phyloP scores from a whole-genome alignment of 192 early-diverging fungal species.

The Haplosporangium gracile region DNA sequence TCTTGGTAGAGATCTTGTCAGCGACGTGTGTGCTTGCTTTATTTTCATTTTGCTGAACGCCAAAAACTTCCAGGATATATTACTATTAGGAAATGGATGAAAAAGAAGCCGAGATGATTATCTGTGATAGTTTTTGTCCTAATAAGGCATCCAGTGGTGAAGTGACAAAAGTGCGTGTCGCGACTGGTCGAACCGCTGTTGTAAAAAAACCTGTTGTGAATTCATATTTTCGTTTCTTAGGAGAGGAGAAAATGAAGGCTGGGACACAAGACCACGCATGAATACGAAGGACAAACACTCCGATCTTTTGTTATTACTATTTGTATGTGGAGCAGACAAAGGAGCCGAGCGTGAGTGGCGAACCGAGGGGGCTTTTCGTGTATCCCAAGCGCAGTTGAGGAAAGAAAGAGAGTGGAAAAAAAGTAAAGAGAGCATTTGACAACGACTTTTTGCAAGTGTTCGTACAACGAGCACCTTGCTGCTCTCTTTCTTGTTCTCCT shows the following conservation, averaged over 20 bases:
- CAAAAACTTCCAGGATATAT: too few relatives aligned
- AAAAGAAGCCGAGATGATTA: background rate
- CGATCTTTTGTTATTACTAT: background rate
- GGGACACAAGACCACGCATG: background rate
- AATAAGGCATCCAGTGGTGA: background rate
- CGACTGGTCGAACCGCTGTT: too few relatives aligned
- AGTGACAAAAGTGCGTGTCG: background rate
- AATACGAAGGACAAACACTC: background rate
- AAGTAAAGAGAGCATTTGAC: background rate
- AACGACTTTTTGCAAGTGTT: too few relatives aligned
- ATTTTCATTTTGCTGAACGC: too few relatives aligned
- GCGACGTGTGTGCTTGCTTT: too few relatives aligned
- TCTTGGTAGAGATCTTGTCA: too few relatives aligned
- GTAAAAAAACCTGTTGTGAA: background rate
- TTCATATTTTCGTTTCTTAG: background rate
- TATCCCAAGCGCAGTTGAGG: background rate
- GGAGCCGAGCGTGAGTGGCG: background rate
- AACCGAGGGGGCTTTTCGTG: background rate
- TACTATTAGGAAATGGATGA: background rate
- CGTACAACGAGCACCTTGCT: too few relatives aligned
- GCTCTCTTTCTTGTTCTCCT: background rate
- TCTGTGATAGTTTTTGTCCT: background rate
- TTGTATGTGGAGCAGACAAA: background rate
- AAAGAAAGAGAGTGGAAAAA: background rate
- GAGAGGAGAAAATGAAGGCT: background rate